These are phyloP conservation scores for Obba rivulosa DNA, from an alignment of 768 basidiomycete genomes.

Conservation along the genomic window DNA sequence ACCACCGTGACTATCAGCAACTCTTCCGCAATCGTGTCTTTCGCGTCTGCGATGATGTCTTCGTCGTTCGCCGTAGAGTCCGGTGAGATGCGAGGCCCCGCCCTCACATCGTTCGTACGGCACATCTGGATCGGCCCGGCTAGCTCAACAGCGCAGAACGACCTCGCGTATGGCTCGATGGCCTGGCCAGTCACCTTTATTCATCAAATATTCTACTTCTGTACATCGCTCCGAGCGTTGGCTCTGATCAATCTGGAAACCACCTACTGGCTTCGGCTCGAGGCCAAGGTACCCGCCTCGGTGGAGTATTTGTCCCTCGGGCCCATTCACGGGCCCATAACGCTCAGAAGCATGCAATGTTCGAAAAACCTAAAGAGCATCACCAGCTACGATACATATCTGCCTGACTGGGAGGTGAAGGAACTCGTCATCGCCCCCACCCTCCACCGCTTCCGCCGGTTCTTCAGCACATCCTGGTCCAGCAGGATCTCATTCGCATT, in stretches of 20 bases:
- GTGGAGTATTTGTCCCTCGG: constrained; percentile 29
- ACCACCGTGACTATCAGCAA: constrained; percentile 7
- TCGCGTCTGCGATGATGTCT: constrained; percentile 3
- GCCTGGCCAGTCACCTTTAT: constrained; percentile 29
- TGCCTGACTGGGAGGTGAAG: constrained; percentile 31
- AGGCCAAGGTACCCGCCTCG: constrained; percentile 26
- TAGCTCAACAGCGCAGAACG: constrained; percentile 8
- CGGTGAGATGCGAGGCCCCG: not conserved
- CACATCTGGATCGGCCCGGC: constrained; percentile 28
- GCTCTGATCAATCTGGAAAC: constrained; percentile 29
- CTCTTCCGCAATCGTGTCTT: constrained; percentile 6
- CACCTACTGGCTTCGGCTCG: constrained; percentile 25
- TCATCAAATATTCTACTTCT: constrained; percentile 26
- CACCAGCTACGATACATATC: constrained; percentile 29
- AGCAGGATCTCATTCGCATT: constrained; percentile 18
- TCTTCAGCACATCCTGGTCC: constrained; percentile 14
- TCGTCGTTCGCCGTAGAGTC: not conserved
- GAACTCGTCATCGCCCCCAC: constrained; percentile 26
- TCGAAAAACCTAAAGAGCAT: constrained; percentile 18
- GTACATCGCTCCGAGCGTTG: constrained; percentile 23
- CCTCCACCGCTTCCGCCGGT: constrained; percentile 24
- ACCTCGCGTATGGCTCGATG: constrained; percentile 26
- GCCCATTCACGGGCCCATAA: constrained; percentile 30
- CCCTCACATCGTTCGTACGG: constrained; percentile 14
- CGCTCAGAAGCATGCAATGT: constrained; percentile 23